These are phyloP conservation scores for Hypoxylon sp. DNA, from an alignment of 2,329 filamentous ascomycete genomes.

Conservation along the genomic window DNA sequence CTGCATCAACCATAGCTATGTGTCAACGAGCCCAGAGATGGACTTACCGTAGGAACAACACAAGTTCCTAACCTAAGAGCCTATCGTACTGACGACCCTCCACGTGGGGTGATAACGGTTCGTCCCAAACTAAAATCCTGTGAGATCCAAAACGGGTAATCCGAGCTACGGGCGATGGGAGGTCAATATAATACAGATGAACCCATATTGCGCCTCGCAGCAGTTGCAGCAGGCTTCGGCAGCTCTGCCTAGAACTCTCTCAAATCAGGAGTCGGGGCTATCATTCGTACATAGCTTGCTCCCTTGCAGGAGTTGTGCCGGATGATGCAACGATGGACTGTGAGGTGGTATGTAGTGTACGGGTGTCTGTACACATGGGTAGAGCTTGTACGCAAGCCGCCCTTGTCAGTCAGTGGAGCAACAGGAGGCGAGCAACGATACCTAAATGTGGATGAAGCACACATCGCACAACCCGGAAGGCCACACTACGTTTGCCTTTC, in stretches of 20 bases:
- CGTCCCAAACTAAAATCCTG: constrained; percentile 30
- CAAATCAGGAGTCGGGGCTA: constrained; percentile 26
- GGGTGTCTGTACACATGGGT: too few species aligned
- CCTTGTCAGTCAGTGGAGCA: constrained; percentile 32
- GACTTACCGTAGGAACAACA: constrained; percentile 15
- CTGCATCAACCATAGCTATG: constrained; percentile 31
- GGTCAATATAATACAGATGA: constrained; percentile 43
- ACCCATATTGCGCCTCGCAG: constrained; percentile 34
- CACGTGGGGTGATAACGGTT: constrained; percentile 43
- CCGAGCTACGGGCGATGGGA: constrained; percentile 33
- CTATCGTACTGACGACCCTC: constrained; percentile 35
- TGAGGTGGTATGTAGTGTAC: constrained; percentile 36
- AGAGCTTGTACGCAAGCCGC: constrained; percentile 27
- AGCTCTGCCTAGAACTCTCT: constrained; percentile 29
- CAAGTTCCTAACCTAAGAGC: constrained; percentile 25
- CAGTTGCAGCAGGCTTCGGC: constrained; percentile 33
- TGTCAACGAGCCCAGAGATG: constrained; percentile 23
- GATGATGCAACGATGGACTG: constrained; percentile 44
- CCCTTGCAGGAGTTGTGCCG: constrained; percentile 37
- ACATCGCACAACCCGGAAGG: constrained; percentile 20
- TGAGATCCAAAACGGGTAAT: constrained; percentile 38
- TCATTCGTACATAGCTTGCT: constrained; percentile 35
- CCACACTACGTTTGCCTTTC: constrained; percentile 34
- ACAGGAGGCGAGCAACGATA: constrained; percentile 33
- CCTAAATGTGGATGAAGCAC: constrained; percentile 26